Conservation (phyloP, 148 eudicot genomes). For the Rhododendron williamsianum region DNA sequence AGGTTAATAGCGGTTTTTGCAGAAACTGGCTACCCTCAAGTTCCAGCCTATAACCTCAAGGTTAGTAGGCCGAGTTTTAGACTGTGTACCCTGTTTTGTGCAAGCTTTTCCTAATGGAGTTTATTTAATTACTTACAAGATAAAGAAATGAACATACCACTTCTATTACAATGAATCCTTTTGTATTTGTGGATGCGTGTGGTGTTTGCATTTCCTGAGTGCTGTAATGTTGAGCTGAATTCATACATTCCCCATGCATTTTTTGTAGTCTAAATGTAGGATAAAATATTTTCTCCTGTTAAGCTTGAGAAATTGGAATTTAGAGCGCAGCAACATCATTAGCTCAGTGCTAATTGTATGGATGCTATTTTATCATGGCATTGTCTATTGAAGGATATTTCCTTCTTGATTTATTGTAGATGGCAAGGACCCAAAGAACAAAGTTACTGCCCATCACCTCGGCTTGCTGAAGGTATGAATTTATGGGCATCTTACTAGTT, state of each 20-base stretch:
- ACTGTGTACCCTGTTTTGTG: neutral
- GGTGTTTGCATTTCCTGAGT: neutral
- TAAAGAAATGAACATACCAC: neutral
- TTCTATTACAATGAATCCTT: neutral
- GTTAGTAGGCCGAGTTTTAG: neutral
- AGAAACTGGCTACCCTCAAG: neutral
- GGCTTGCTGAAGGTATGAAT: constrained; percentile 77
- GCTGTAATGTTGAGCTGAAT: neutral
- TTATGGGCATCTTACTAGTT: neutral
- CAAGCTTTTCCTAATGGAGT: neutral
- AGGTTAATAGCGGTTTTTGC: neutral
- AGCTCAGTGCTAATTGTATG: neutral
- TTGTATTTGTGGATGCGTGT: neutral
- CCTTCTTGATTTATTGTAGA: constrained; percentile 39
- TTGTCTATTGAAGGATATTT: neutral
- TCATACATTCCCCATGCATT: neutral
- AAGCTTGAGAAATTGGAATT: neutral
- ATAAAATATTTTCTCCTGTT: neutral
- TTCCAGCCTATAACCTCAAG: neutral
- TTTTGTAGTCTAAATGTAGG: neutral
- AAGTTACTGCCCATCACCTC: constrained; percentile 93
- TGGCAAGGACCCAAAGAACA: constrained; percentile 97
- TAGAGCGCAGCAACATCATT: neutral
- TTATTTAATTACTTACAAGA: neutral
- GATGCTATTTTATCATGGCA: neutral